Evolutionary conservation across 2,329 filamentous ascomycete genomes (phyloP), one percentile per base, ranked within the genome.

Genomic region (Cyphellophora attinorum): DNA sequence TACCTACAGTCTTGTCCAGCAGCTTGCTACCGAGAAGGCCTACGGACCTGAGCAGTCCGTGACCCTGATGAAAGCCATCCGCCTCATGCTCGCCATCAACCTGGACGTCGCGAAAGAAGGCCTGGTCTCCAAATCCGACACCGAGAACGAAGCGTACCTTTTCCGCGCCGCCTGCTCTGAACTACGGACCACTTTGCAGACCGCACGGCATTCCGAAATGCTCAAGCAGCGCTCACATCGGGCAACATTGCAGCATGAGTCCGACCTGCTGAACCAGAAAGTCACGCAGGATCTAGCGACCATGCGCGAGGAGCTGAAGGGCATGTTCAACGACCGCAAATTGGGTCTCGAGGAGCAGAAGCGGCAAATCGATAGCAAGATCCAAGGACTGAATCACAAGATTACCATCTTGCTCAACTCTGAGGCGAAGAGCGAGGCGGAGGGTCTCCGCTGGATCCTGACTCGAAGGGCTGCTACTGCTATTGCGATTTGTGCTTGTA

Each of bases 341-440:
- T 93, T 96, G 83, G 75, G 77, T 2, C 86, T 93, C 2, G 69
- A 86, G 35, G 83, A 89, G 58, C 84, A 95, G 57, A 86, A 95
- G 60, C 79, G 86, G 53, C 70, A 71, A 5, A 81, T 84, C 52
- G 89, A 96, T 54, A 83, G 81, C 33, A 79, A 79, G 70, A 88
- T 94, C 43, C 88, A 95, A 67, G 82, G 94, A 63, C 72, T 96
- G 48, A 93, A 89, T 60, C 94, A 96, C 62, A 91, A 93, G 57
- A 96, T 98, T 57, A 93, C 84, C 14, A 85, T 94, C 19, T 72
- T 76, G 27, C 71, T 98, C 28, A 93, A 85, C 56, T 91, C 85
- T 42, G 91, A 96, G 57, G 78, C 82, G 31, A 88, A 89, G 56
- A 89, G 83, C 4, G 84, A 95, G 50, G 88, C 96, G 31, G 91